phyloP scores from a whole-genome alignment of 2,329 filamentous ascomycete species.

The Epicoccum nigrum region DNA sequence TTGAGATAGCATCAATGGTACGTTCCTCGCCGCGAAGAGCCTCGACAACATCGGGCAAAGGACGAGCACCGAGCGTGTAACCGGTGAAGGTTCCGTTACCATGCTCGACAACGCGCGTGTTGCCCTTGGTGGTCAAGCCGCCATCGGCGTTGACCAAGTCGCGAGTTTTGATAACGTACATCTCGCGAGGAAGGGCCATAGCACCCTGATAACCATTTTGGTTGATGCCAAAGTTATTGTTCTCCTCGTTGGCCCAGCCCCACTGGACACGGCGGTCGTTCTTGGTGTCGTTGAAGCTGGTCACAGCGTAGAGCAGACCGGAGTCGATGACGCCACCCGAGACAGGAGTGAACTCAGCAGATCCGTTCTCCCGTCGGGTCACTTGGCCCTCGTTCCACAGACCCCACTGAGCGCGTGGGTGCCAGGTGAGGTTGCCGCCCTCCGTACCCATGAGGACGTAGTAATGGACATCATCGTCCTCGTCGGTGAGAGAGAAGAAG shows the following conservation, averaged over 20 bases:
- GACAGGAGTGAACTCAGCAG: constrained; percentile 52
- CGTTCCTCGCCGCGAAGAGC: constrained; percentile 43
- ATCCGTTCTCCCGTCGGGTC: constrained; percentile 52
- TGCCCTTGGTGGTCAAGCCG: constrained; percentile 43
- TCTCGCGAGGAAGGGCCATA: constrained; percentile 53
- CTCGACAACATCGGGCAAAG: constrained; percentile 53
- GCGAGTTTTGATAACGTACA: constrained; percentile 54
- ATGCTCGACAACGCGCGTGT: constrained; percentile 43
- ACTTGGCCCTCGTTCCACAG: constrained; percentile 55
- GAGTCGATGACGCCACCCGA: constrained; percentile 54
- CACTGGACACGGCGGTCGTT: constrained; percentile 56
- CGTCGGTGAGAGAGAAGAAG: constrained; percentile 54
- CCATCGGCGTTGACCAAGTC: constrained; percentile 47
- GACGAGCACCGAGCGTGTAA: constrained; percentile 52
- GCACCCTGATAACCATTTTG: constrained; percentile 55
- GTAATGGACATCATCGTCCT: constrained; percentile 53
- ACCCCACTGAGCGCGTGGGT: constrained; percentile 50
- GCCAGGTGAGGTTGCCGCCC: constrained; percentile 53
- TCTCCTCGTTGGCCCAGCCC: constrained; percentile 55
- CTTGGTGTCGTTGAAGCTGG: constrained; percentile 57
- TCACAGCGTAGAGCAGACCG: constrained; percentile 54
- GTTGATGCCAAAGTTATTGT: constrained; percentile 48
- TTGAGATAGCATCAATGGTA: constrained; percentile 25
- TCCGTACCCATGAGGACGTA: constrained; percentile 53
- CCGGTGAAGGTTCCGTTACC: constrained; percentile 51